These are phyloP conservation scores for Prunus armeniaca DNA, from an alignment of 306 rosid genomes.

Conservation along the genomic window DNA sequence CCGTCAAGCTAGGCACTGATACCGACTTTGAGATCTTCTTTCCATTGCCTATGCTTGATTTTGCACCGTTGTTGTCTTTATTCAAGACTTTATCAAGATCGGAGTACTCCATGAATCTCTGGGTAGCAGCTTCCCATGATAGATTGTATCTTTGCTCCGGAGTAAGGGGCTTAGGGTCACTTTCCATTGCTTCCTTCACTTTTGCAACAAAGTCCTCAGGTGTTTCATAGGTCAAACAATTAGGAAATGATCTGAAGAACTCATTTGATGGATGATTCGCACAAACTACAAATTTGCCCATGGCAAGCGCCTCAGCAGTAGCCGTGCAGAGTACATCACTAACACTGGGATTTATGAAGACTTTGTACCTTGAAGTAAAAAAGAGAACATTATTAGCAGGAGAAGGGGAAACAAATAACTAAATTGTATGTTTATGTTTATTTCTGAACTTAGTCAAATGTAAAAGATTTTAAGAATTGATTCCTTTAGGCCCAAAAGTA, in stretches of 20 bases:
- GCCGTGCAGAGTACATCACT: conserved; percentile 98
- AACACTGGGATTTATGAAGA: conserved; percentile 90
- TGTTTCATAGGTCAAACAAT: conserved; percentile 82
- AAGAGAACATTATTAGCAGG: conserved; percentile 16
- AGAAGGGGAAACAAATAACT: not conserved
- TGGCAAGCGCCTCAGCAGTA: conserved; percentile 97
- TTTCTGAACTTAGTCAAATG: not conserved
- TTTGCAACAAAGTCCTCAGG: conserved; percentile 80
- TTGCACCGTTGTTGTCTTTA: conserved; percentile 31
- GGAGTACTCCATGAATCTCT: conserved; percentile 83
- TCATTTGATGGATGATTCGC: conserved; percentile 95
- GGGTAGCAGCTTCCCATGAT: conserved; percentile 99
- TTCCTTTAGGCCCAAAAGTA: not conserved
- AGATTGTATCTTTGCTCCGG: conserved; percentile 81
- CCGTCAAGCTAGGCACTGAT: conserved; percentile 59
- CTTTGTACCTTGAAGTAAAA: conserved; percentile 78
- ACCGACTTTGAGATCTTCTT: conserved; percentile 41
- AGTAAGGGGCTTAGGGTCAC: conserved; percentile 81
- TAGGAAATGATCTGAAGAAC: conserved; percentile 88
- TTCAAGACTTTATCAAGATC: conserved; percentile 66
- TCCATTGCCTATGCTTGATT: conserved; percentile 25
- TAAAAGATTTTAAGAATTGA: not conserved
- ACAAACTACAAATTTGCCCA: conserved; percentile 97
- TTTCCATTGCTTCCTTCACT: conserved; percentile 87
- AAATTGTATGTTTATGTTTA: not conserved